phyloP scores from a whole-genome alignment of 2,329 filamentous ascomycete species.

The Aspergillus sojae region DNA sequence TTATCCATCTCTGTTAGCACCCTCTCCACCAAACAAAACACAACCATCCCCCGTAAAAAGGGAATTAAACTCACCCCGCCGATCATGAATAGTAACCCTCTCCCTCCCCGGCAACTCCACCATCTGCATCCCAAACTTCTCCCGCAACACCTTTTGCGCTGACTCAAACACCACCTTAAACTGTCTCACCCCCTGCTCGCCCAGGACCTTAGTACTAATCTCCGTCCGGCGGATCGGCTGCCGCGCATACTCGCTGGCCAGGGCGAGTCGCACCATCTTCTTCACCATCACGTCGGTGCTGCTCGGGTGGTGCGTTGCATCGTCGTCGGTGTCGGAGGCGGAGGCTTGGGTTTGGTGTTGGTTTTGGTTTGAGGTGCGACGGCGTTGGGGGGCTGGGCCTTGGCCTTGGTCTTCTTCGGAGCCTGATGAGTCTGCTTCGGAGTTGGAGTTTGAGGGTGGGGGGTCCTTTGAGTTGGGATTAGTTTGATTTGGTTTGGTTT shows the following conservation, averaged over 20 bases:
- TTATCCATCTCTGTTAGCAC: not conserved
- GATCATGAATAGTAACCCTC: conserved; percentile 77
- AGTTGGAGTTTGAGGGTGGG: not conserved
- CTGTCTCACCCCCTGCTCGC: conserved; percentile 63
- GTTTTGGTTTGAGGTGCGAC: conserved; percentile 15
- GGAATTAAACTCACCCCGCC: conserved; percentile 68
- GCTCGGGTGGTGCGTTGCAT: conserved; percentile 29
- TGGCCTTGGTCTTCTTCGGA: not conserved
- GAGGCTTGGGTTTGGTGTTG: conserved; percentile 1
- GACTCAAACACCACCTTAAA: conserved; percentile 78
- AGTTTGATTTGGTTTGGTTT: too few species aligned
- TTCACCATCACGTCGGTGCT: conserved; percentile 54
- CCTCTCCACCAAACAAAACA: too few species aligned
- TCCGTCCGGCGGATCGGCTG: conserved; percentile 60
- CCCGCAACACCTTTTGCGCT: conserved; percentile 72
- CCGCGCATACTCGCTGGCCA: conserved; percentile 63
- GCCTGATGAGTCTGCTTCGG: not conserved
- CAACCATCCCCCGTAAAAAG: too few species aligned
- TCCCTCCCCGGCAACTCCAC: conserved; percentile 79
- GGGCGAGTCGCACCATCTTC: conserved; percentile 63
- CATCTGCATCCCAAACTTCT: conserved; percentile 90
- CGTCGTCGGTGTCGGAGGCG: conserved; percentile 15
- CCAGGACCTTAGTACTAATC: conserved; percentile 69
- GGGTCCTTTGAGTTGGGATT: not conserved
- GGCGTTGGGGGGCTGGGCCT: conserved; percentile 12